phyloP scores from a whole-genome alignment of 2,329 filamentous ascomycete genomes.

The Monilinia fructicola region DNA sequence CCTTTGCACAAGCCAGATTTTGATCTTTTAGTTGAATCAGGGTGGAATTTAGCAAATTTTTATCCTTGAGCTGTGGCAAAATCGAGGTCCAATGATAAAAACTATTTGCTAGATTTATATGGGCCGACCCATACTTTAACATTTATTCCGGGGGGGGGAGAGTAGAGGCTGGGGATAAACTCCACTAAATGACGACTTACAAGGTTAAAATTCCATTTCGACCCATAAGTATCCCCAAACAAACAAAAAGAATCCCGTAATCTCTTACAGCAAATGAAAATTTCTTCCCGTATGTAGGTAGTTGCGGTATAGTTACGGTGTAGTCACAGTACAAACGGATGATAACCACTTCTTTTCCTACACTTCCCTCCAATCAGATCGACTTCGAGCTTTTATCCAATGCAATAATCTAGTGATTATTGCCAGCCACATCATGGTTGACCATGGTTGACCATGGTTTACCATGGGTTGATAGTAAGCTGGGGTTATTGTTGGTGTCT shows the following conservation, averaged over 20 bases:
- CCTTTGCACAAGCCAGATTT: too few relatives aligned
- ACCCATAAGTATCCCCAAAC: constrained; percentile 3
- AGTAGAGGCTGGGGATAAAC: not conserved
- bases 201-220: not conserved
- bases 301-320: not conserved
- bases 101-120: too few relatives aligned
- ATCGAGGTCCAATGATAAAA: too few relatives aligned
- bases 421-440: not conserved
- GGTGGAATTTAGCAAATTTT: too few relatives aligned
- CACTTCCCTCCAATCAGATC: not conserved
- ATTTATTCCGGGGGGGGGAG: too few relatives aligned
- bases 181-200: constrained; percentile 15
- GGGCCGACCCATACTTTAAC: too few relatives aligned
- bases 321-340: not conserved
- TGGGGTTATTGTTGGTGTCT: constrained; percentile 1
- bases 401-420: not conserved
- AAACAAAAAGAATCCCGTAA: constrained; percentile 4
- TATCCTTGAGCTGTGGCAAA: too few relatives aligned
- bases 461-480: not conserved
- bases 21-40: too few relatives aligned
- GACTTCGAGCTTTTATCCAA: not conserved
- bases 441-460: too few relatives aligned
- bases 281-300: not conserved
- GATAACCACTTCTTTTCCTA: not conserved
- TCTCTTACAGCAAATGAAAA: constrained; percentile 1